A percentile compares a stretch with the other conserved stretches of the same genome.
Conservation (phyloP, 352 stramenopile genomes). For the Phytophthora idaei region DNA sequence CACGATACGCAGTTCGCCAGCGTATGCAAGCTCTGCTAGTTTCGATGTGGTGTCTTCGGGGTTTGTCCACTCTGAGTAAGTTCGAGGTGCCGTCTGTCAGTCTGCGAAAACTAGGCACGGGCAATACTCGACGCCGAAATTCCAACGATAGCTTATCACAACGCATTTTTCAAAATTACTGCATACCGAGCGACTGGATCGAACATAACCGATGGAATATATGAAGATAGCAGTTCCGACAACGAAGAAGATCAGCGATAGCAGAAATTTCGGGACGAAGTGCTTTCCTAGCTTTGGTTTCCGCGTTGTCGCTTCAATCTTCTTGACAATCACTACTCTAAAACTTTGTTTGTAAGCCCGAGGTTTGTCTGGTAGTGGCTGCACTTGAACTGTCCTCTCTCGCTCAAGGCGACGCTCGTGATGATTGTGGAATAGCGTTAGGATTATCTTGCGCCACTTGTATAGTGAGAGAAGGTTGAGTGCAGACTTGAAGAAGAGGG, state of each 20-base stretch:
- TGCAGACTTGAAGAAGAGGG: slow-evolving; percentile 38
- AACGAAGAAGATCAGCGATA: slow-evolving; percentile 40
- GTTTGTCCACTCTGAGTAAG: slow-evolving; percentile 44
- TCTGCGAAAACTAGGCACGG: slow-evolving; percentile 52
- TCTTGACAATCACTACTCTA: slow-evolving; percentile 4
- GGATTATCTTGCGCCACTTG: slow-evolving; percentile 52
- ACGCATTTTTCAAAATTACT: slow-evolving; percentile 46
- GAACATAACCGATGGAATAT: slow-evolving; percentile 38
- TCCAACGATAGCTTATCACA: slow-evolving; percentile 53
- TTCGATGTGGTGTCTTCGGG: slow-evolving; percentile 36
- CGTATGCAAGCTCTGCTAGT: slow-evolving; percentile 32
- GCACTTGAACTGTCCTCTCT: slow-evolving; percentile 15
- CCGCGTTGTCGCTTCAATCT: slow-evolving; percentile 12
- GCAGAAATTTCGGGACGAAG: slow-evolving; percentile 26
- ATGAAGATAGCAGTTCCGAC: slow-evolving; percentile 35
- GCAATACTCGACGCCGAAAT: slow-evolving; percentile 33
- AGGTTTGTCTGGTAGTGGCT: slow-evolving; percentile 15
- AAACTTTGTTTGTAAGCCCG: slow-evolving; percentile 11
- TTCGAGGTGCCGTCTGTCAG: slow-evolving; percentile 27
- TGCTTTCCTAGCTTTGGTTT: slow-evolving; percentile 28
- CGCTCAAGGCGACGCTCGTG: slow-evolving; percentile 22
- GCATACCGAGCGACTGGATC: slow-evolving; percentile 28
- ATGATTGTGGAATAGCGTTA: slow-evolving; percentile 30
- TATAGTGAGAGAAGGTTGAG: slow-evolving; percentile 47
- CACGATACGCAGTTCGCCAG: slow-evolving; percentile 45